Evolutionary conservation across 2,329 filamentous ascomycete genomes (phyloP).

Genomic region (Orbilia ellipsospora): DNA sequence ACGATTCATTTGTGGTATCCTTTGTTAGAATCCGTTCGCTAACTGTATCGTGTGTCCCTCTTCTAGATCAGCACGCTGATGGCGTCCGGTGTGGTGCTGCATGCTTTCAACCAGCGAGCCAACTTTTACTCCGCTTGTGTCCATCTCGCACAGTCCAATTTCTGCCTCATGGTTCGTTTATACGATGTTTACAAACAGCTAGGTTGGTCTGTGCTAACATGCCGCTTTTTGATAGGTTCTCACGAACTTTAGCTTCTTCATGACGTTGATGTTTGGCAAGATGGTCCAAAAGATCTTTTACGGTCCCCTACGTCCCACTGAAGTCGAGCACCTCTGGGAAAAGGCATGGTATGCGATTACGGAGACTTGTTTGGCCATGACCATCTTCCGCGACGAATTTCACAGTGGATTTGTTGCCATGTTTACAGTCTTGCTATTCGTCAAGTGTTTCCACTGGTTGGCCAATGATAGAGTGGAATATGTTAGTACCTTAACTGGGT

Average conservation of each 20-base stretch:
- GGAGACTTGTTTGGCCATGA: conserved; percentile 97
- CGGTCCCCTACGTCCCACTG: conserved; percentile 87
- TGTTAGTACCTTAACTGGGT: conserved; percentile 63
- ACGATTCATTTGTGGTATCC: no score
- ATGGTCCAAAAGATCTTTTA: conserved; percentile 90
- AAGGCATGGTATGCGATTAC: conserved; percentile 98
- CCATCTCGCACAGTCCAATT: conserved; percentile 94
- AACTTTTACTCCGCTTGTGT: conserved; percentile 99
- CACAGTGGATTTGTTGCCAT: conserved; percentile 95
- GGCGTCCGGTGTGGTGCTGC: conserved; percentile 83
- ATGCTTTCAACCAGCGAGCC: conserved; percentile 91
- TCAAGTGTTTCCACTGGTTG: conserved; percentile 99
- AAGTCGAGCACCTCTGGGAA: conserved; percentile 96
- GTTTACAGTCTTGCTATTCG: conserved; percentile 91
- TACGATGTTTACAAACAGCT: conserved; percentile 6
- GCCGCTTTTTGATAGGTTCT: conserved; percentile 72
- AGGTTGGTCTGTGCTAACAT: conserved; percentile 11
- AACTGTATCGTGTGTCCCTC: conserved; percentile 21
- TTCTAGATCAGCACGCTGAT: conserved; percentile 80
- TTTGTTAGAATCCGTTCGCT: neutral
- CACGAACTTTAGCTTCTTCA: conserved; percentile 86
- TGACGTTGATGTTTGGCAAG: conserved; percentile 83
- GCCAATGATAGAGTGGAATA: conserved; percentile 93
- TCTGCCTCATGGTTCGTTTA: conserved; percentile 82
- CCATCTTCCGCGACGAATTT: conserved; percentile 94